Evolutionary conservation across 2,329 filamentous ascomycete genomes (phyloP).

Genomic region (Colletotrichum endophyticum): DNA sequence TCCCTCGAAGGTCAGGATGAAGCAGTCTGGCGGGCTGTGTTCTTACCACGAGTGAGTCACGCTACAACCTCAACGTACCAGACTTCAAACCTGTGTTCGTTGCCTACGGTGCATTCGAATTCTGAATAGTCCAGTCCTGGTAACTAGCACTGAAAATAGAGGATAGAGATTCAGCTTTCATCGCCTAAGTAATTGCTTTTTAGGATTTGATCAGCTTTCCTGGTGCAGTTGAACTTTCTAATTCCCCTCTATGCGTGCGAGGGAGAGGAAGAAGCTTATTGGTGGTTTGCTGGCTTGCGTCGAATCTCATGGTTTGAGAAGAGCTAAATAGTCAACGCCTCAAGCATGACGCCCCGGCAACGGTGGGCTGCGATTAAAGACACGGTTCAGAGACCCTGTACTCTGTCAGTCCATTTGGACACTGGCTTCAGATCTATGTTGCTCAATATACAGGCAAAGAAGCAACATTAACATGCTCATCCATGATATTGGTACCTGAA

Average conservation of each 20-base stretch:
- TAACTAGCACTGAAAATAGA: rapidly evolving
- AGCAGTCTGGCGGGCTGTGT: background rate
- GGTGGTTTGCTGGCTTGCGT: too few species aligned
- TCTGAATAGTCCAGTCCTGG: background rate
- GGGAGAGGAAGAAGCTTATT: too few species aligned
- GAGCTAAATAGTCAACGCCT: too few species aligned
- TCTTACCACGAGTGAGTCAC: background rate
- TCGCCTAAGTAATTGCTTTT: background rate
- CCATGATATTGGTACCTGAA: background rate
- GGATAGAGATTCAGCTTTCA: rapidly evolving
- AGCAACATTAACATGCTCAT: background rate
- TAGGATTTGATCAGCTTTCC: rapidly evolving
- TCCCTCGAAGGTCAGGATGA: background rate
- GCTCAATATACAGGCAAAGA: background rate
- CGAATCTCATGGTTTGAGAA: too few species aligned
- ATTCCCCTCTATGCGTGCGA: too few species aligned
- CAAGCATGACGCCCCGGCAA: too few species aligned
- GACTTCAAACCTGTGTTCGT: background rate
- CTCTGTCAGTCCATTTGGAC: too few species aligned
- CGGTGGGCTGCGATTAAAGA: too few species aligned
- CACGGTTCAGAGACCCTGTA: too few species aligned
- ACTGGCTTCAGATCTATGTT: too few species aligned
- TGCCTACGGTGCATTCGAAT: rapidly evolving
- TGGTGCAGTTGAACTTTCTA: rapidly evolving
- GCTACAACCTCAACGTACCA: rapidly evolving